Base-by-base conservation (phyloP, 1,284 basidiomycete species). In the Ceratobasidium sp. region DNA sequence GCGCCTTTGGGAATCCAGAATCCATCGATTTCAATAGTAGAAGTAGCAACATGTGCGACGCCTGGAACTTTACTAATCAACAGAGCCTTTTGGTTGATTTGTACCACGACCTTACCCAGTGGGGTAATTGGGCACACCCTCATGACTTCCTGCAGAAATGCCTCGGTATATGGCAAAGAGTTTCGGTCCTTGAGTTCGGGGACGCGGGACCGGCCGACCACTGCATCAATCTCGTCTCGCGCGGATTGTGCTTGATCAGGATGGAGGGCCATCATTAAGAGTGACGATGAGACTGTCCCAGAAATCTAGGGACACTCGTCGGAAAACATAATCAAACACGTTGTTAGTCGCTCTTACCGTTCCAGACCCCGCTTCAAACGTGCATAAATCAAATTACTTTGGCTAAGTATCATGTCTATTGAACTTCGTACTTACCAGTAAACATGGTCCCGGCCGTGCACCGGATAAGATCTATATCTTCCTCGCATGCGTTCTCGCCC, bases 101-200 rank as follows among this genome's bases (percentile, higher is more conserved):
- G n/a, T n/a, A n/a, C n/a, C n/a, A n/a, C 12, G n/a, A 3, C 38
- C 65, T 22, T 31, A 31, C 40, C 53, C 5, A 55, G 31, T 27
- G 54, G 50, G 10, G 31, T 43, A 17, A 29, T 15, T 3, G 54
- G n/a, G n/a, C 38, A 55, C 8, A 57, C 12, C 15, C 65, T n/a
- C 38, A 55, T 56, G 17, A 69, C 53, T 40, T 62, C 74, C 50
- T 73, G 73, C 27, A 73, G 27, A 29, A 74, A 58, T 15, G 71
- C 70, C 5, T 69, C 62, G 17, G 73, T 27, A 68, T 72, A 75
- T 13, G 71, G 70, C 5, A 75, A 54, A 12, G 15, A 10, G 13
- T 43, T n/a, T 25, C 45, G 55, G 43, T 64, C 69, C 3, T 10
- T 4, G 22, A 70, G 45, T 5, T 2, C 31, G 17, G 69, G 69